Percentiles rank a stretch among this genome's conserved stretches.
Conservation (phyloP, 495 filamentous ascomycete genomes). For the Patellaria atrata region DNA sequence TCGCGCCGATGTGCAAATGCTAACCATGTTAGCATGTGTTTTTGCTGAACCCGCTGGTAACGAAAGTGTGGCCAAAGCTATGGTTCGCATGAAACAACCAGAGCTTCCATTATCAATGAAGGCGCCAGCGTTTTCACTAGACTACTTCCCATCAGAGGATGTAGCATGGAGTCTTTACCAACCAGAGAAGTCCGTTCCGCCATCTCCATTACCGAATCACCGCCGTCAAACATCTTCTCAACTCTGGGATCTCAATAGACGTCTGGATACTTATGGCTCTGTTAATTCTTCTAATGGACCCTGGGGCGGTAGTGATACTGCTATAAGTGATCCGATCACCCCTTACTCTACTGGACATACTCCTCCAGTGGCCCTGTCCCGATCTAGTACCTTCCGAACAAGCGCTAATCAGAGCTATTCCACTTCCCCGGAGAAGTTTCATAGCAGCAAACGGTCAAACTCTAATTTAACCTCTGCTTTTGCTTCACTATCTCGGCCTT, state of each 20-base stretch:
- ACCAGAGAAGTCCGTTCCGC: constrained; percentile 31
- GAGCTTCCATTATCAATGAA: constrained; percentile 49
- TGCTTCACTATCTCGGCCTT: constrained; percentile 56
- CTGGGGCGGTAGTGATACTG: constrained; percentile 27
- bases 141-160: constrained; percentile 52
- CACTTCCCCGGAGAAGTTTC: constrained; percentile 50
- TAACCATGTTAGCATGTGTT: constrained; percentile 86
- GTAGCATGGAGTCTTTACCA: constrained; percentile 38
- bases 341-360: constrained; percentile 49
- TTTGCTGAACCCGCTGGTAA: constrained; percentile 46
- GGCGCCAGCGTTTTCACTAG: constrained; percentile 47
- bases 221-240: no score
- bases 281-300: constrained; percentile 40
- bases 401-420: constrained; percentile 46
- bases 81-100: constrained; percentile 24
- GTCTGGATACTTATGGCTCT: constrained; percentile 44
- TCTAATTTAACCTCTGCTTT: constrained; percentile 49
- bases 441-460: constrained; percentile 29
- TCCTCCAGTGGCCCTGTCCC: constrained; percentile 37
- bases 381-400: constrained; percentile 16
- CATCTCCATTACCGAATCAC: constrained; percentile 12
- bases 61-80: constrained; percentile 17
- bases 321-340: constrained; percentile 31
- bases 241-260: constrained; percentile 42
- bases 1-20: constrained; percentile 76